phyloP scores from a whole-genome alignment of 441 rosid genomes.

The Mallotus japonicus region DNA sequence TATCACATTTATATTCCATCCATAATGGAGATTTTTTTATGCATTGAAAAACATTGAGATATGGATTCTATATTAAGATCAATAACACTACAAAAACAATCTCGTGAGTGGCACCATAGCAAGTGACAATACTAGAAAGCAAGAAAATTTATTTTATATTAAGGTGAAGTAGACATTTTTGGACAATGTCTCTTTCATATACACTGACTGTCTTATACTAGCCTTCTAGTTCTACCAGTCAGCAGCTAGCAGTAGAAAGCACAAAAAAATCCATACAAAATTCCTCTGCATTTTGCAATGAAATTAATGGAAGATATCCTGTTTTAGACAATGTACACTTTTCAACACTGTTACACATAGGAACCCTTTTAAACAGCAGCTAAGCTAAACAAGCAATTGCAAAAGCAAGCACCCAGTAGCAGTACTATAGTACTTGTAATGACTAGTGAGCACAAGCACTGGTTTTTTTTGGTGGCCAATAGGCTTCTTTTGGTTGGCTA shows the following conservation, averaged over 20 bases:
- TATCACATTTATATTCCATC: too few species aligned
- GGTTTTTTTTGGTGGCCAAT: conserved; percentile 1
- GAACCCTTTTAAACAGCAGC: background rate
- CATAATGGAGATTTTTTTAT: too few species aligned
- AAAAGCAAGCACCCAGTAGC: background rate
- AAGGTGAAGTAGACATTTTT: background rate
- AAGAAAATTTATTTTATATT: too few species aligned
- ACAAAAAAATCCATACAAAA: background rate
- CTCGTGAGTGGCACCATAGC: background rate
- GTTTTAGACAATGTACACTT: background rate
- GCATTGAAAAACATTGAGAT: too few species aligned
- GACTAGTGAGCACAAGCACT: conserved; percentile 1
- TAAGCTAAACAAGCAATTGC: background rate
- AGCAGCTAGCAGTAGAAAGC: background rate
- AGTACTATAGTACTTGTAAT: background rate
- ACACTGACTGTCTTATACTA: background rate
- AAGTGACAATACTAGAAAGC: too few species aligned
- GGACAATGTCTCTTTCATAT: background rate
- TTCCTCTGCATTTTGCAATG: conserved; percentile 23
- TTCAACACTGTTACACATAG: background rate
- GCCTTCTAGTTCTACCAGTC: background rate
- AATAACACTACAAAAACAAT: too few species aligned
- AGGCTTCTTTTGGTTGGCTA: background rate
- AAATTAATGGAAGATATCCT: conserved; percentile 14
- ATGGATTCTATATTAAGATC: too few species aligned